Evolutionary conservation across 768 basidiomycete species (phyloP).

Genomic region (Lactifluus volemus): DNA sequence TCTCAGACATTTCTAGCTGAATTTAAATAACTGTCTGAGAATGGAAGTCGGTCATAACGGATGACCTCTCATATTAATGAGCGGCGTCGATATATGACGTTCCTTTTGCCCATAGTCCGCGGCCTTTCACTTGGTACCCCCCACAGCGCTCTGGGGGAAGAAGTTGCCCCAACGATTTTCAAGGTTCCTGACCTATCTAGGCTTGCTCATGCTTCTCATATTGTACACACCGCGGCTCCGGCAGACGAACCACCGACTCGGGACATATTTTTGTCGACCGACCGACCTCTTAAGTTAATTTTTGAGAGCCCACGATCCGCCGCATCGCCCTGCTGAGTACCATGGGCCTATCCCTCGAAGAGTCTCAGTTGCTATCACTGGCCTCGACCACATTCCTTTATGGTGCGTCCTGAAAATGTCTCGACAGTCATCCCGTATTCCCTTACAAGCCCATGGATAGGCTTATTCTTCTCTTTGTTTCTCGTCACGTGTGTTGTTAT

Average conservation of each 20-base stretch:
- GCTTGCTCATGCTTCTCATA: too few species aligned
- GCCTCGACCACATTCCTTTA: conserved; percentile 1
- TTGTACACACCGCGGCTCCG: neutral
- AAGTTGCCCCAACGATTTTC: too few species aligned
- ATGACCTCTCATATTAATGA: too few species aligned
- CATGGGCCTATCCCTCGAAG: neutral
- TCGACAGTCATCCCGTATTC: neutral
- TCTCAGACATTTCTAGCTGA: too few species aligned
- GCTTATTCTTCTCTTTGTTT: neutral
- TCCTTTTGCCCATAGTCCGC: too few species aligned
- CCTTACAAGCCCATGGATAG: neutral
- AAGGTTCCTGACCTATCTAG: too few species aligned
- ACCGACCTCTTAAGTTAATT: neutral
- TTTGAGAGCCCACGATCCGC: neutral
- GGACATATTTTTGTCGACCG: neutral
- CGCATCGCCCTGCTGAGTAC: neutral
- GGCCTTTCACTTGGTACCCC: too few species aligned
- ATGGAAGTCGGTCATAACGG: too few species aligned
- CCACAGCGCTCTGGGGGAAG: too few species aligned
- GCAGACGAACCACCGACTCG: neutral
- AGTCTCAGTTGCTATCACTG: neutral
- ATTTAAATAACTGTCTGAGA: too few species aligned
- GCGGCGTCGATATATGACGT: too few species aligned
- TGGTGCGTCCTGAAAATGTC: neutral
- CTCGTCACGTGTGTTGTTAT: neutral